Evolutionary conservation across 2,329 filamentous ascomycete genomes (phyloP).

Genomic region (Penicillium sp.): DNA sequence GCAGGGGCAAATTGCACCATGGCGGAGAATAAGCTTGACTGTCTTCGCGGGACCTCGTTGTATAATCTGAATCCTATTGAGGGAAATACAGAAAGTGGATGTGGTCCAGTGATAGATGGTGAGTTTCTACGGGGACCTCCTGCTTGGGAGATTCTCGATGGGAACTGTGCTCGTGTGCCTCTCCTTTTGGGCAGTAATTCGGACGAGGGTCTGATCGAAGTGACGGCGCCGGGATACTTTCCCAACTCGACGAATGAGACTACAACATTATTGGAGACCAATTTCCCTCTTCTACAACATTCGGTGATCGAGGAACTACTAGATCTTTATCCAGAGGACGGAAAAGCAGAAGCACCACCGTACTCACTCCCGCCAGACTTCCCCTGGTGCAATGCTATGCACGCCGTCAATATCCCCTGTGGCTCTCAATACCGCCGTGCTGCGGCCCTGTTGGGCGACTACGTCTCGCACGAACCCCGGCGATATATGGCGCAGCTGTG

Average conservation of each 20-base stretch:
- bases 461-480: conserved; percentile 11
- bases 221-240: neutral
- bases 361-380: conserved; percentile 7
- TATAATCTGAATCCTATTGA: neutral
- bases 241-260: neutral
- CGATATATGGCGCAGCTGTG: conserved; percentile 9
- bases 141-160: conserved; percentile 4
- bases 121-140: conserved; percentile 5
- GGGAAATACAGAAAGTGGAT: neutral
- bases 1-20: neutral
- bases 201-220: neutral
- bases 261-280: neutral
- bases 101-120: conserved; percentile 2
- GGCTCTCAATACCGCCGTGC: conserved; percentile 10
- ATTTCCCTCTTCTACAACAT: neutral
- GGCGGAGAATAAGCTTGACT: neutral
- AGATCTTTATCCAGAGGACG: neutral
- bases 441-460: conserved; percentile 11
- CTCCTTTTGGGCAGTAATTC: conserved; percentile 1
- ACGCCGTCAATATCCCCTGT: neutral
- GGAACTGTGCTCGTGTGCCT: conserved; percentile 1
- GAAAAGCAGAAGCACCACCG: neutral
- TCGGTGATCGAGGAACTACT: neutral
- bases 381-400: neutral
- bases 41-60: neutral